Percentiles rank a stretch among this genome's conserved stretches.
phyloP scores from a whole-genome alignment of 345 rosid species.

The Geranium brycei region DNA sequence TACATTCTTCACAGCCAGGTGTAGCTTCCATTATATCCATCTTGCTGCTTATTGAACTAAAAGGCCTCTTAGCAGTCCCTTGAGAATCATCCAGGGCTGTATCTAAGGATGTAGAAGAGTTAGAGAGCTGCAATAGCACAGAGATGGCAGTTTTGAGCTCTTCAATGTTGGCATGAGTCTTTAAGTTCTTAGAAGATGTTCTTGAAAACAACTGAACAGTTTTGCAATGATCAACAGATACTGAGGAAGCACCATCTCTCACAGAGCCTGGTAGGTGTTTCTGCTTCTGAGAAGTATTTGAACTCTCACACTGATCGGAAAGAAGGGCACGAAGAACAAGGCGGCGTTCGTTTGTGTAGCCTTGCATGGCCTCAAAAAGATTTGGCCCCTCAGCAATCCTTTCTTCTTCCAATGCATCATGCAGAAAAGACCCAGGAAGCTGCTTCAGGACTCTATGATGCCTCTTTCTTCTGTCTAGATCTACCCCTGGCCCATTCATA shows the following conservation, averaged over 20 bases:
- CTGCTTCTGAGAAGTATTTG: slow-evolving; percentile 22
- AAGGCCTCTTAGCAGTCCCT: slow-evolving; percentile 51
- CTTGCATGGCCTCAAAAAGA: slow-evolving; percentile 48
- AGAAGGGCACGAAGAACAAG: slow-evolving; percentile 56
- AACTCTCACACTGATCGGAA: slow-evolving; percentile 19
- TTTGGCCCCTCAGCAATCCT: slow-evolving; percentile 44
- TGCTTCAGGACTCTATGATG: slow-evolving; percentile 74
- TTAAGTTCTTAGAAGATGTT: slow-evolving; percentile 27
- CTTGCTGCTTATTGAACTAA: slow-evolving; percentile 35
- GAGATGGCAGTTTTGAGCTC: slow-evolving; percentile 63
- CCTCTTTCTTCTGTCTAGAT: slow-evolving; percentile 49
- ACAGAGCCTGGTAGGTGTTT: slow-evolving; percentile 16
- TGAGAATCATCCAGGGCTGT: slow-evolving; percentile 49
- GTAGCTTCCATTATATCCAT: slow-evolving; percentile 39
- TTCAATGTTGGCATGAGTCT: slow-evolving; percentile 30
- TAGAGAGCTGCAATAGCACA: slow-evolving; percentile 56
- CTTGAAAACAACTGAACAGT: slow-evolving; percentile 18
- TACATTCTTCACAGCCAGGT: slow-evolving; percentile 92
- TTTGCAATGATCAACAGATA: slow-evolving; percentile 34
- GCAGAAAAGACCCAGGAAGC: slow-evolving; percentile 60
- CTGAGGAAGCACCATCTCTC: slow-evolving; percentile 17
- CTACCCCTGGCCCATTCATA: slow-evolving; percentile 28
- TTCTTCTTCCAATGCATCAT: slow-evolving; percentile 52
- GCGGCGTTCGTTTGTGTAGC: slow-evolving; percentile 70
- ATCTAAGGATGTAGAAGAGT: slow-evolving; percentile 27